Evolutionary conservation across 2,329 filamentous ascomycete species (phyloP).

Genomic region (Colletotrichum lupini): DNA sequence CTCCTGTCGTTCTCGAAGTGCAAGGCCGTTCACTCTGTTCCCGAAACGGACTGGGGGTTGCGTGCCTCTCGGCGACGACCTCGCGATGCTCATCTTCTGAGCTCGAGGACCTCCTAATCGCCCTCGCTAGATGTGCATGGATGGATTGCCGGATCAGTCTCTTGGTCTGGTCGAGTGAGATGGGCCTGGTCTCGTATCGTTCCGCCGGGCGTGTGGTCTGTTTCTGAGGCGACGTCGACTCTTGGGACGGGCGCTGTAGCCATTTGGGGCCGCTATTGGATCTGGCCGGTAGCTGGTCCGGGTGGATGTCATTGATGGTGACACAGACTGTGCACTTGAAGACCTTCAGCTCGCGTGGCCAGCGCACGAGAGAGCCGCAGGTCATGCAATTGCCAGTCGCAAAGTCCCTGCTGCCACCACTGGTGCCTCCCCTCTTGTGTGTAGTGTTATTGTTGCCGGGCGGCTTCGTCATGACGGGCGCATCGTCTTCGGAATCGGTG

Average conservation of each 20-base stretch:
- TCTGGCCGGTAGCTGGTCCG: slow-evolving; percentile 18
- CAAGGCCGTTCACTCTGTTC: slow-evolving; percentile 12
- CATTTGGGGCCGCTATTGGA: slow-evolving; percentile 31
- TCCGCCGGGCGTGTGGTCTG: slow-evolving; percentile 20
- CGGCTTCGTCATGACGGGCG: slow-evolving; percentile 41
- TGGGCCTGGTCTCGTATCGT: slow-evolving; percentile 37
- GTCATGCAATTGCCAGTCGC: slow-evolving; percentile 84
- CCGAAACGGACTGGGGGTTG: neutral
- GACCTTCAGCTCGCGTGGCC: slow-evolving; percentile 77
- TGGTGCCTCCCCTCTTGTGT: slow-evolving; percentile 47
- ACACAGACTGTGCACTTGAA: slow-evolving; percentile 88
- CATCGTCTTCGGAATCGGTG: slow-evolving; percentile 46
- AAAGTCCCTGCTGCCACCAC: slow-evolving; percentile 64
- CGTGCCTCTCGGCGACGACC: neutral
- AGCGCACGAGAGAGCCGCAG: slow-evolving; percentile 82
- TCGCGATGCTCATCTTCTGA: slow-evolving; percentile 30
- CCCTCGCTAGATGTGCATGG: slow-evolving; percentile 48
- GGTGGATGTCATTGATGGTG: slow-evolving; percentile 81
- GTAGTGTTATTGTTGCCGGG: slow-evolving; percentile 40
- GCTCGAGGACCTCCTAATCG: slow-evolving; percentile 40
- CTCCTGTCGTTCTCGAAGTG: neutral
- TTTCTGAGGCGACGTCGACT: slow-evolving; percentile 30
- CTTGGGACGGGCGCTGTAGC: slow-evolving; percentile 32
- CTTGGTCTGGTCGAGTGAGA: slow-evolving; percentile 71
- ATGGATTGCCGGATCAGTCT: slow-evolving; percentile 58